Base-by-base conservation (phyloP, 495 filamentous ascomycete genomes). In the Penicillium roqueforti region DNA sequence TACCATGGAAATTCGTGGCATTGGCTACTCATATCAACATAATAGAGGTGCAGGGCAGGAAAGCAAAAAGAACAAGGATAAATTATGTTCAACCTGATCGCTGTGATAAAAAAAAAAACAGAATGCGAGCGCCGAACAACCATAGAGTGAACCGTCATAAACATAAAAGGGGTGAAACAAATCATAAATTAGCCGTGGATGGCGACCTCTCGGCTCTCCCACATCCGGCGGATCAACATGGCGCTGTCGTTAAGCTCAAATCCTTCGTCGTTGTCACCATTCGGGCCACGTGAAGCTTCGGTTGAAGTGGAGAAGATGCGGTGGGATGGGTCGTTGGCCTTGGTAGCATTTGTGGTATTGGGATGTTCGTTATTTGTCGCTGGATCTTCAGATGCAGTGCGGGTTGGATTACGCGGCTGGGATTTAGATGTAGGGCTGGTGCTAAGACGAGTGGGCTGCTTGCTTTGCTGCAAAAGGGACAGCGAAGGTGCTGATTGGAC, bases 211-310 rank as follows among this genome's bases (percentile, higher is more conserved):
- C 75, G 73, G 54, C 69, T 76, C 29, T 77, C 72, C 75, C 75
- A 77, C 60, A 77, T 74, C 34, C 75, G 73, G 43, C 75, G 75
- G 37, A 77, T 63, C 71, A 77, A 69, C 65, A 77, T 62, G 32
- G 71, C 73, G 11, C 55, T 47, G 47, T 73, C 71, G 39, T 56
- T 63, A 4, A 67, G 52, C 9, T 57, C 48, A 22, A 59, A 61
- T 44, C 53, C 62, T 20, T 68, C 70, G 1, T 67, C 64, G n/a
- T 67, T 61, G 6, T 73, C 68, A 8, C 37, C 58, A 5, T 55
- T 36, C 18, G 53, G 32, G 26, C 57, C 61, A 19, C 65, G 63
- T 11, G 59, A 29, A 6, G 59, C 58, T 18, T 77, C 73, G 18
- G 69, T 68, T n/a, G 73, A 77, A 23, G 68, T 69, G 6, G 74